A percentile compares a stretch with the other conserved stretches of the same genome.
Evolutionary conservation across 2,329 filamentous ascomycete genomes (phyloP).

Genomic region (Hysterium pulicare): DNA sequence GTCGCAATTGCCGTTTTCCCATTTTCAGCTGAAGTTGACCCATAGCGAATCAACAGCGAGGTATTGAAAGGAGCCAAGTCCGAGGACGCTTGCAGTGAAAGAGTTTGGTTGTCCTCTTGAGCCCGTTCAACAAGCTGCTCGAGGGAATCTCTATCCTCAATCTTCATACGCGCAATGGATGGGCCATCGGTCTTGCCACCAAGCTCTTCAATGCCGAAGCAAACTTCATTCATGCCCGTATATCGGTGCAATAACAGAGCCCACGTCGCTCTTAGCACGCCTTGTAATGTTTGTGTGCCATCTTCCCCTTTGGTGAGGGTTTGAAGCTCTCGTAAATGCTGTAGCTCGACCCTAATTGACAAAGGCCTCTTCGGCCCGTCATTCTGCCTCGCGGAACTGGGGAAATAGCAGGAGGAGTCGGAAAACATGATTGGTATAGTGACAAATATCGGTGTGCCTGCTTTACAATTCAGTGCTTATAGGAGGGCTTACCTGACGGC

Average conservation of each 20-base stretch:
- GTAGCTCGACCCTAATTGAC: conserved; percentile 17
- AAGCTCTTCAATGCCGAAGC: conserved; percentile 39
- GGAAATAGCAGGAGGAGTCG: conserved; percentile 14
- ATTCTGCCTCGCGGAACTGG: conserved; percentile 7
- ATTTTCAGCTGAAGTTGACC: not conserved
- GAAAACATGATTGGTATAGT: not conserved
- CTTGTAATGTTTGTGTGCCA: conserved; percentile 7
- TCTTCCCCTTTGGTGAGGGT: conserved; percentile 8
- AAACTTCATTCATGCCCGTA: conserved; percentile 30
- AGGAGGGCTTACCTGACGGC: too few relatives aligned
- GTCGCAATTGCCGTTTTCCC: conserved; percentile 1
- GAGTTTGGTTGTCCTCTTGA: not conserved
- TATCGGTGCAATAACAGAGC: conserved; percentile 29
- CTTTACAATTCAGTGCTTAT: too few relatives aligned
- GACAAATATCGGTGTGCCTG: too few relatives aligned
- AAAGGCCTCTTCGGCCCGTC: conserved; percentile 14
- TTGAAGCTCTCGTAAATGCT: conserved; percentile 13
- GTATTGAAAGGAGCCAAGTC: conserved; percentile 12
- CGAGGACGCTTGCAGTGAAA: not conserved
- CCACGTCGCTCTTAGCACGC: conserved; percentile 24
- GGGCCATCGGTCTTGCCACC: conserved; percentile 2
- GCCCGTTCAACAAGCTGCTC: conserved; percentile 8
- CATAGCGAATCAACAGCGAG: conserved; percentile 15
- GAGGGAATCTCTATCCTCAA: conserved; percentile 11
- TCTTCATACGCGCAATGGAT: conserved; percentile 4